A percentile compares a stretch with the other conserved stretches of the same genome.
phyloP scores from a whole-genome alignment of 495 filamentous ascomycete genomes.

The Penicillium antarcticum region DNA sequence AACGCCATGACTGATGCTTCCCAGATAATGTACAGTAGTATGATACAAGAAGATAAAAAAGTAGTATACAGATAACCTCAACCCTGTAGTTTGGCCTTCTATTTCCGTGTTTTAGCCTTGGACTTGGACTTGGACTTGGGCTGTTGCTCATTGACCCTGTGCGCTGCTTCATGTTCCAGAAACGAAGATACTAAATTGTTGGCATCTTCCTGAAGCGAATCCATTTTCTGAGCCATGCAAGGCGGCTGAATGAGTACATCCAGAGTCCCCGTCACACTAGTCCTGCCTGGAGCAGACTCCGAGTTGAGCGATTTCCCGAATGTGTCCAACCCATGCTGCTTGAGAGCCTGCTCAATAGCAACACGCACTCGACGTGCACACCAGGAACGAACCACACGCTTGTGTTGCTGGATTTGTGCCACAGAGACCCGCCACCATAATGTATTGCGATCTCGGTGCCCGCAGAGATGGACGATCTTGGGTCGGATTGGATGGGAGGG shows the following conservation, averaged over 20 bases:
- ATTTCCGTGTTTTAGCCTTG: too few species aligned
- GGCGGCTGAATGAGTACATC: conserved; percentile 20
- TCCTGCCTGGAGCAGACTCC: neutral
- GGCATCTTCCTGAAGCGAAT: conserved; percentile 24
- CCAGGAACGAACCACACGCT: conserved; percentile 53
- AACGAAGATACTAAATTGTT: conserved; percentile 6
- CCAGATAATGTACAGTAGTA: conserved; percentile 17
- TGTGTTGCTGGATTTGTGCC: conserved; percentile 20
- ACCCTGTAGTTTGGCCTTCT: too few species aligned
- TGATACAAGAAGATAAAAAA: conserved; percentile 9
- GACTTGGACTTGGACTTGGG: neutral
- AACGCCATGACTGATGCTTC: conserved; percentile 13
- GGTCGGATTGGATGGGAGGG: conserved; percentile 29
- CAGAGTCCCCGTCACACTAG: conserved; percentile 23
- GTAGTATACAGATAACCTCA: neutral
- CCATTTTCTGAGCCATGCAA: conserved; percentile 14
- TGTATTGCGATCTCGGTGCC: conserved; percentile 28
- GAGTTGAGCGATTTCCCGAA: conserved; percentile 38
- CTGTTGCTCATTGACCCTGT: neutral
- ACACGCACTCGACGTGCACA: conserved; percentile 44
- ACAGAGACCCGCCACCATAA: conserved; percentile 50
- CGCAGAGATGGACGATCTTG: conserved; percentile 35
- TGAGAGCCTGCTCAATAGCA: conserved; percentile 56
- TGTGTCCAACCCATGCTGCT: conserved; percentile 51
- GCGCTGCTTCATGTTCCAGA: neutral